Conservation (phyloP, 768 basidiomycete species). For the Boletus rex-veris region DNA sequence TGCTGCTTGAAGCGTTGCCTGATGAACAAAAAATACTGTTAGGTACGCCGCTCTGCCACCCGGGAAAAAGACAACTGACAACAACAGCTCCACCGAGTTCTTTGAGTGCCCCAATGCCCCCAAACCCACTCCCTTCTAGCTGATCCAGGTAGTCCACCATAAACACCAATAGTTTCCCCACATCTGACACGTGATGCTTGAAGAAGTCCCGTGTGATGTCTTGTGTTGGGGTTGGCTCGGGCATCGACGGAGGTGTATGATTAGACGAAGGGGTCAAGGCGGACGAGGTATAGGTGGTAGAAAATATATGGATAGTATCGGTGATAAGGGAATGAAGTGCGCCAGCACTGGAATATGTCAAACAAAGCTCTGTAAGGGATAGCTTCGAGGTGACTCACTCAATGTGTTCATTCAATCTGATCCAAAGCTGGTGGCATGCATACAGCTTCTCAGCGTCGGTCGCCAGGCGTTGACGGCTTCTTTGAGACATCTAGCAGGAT, state of each 20-base stretch:
- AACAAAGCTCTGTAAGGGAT: background rate
- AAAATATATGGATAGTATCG: constrained; percentile 66
- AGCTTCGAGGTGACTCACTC: constrained; percentile 40
- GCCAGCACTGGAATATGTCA: constrained; percentile 40
- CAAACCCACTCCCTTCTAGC: constrained; percentile 23
- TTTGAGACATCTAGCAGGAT: constrained; percentile 68
- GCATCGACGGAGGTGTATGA: constrained; percentile 31
- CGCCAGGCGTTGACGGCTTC: constrained; percentile 68
- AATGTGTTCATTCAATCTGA: constrained; percentile 64
- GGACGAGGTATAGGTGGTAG: constrained; percentile 39
- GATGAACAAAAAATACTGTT: background rate
- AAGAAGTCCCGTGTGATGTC: constrained; percentile 86
- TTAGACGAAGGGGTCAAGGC: constrained; percentile 12
- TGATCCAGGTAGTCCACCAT: constrained; percentile 38
- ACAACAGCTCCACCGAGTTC: constrained; percentile 49
- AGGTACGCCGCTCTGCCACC: background rate
- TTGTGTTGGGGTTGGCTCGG: constrained; percentile 51
- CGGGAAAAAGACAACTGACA: constrained; percentile 40
- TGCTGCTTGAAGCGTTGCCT: constrained; percentile 74
- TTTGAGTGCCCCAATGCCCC: constrained; percentile 27
- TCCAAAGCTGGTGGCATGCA: constrained; percentile 79
- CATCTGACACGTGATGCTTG: constrained; percentile 58
- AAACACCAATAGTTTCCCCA: constrained; percentile 66
- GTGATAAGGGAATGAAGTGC: constrained; percentile 62
- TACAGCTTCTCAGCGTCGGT: constrained; percentile 85